Evolutionary conservation across 495 filamentous ascomycete genomes (phyloP).

Genomic region (Neurospora sp.): DNA sequence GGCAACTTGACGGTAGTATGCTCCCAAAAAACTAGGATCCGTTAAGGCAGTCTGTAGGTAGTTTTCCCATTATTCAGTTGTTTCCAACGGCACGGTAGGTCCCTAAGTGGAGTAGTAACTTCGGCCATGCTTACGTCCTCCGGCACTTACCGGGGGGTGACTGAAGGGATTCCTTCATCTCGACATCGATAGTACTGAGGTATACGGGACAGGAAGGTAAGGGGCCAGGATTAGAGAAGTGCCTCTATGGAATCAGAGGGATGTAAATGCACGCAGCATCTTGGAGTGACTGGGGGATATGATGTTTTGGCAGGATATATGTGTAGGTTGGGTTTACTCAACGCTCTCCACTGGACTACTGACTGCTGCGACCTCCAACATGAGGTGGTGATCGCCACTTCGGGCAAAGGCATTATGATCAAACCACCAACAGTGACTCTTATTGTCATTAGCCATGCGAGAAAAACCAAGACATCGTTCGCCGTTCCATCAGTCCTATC

Average conservation of each 20-base stretch:
- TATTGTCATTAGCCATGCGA: not conserved
- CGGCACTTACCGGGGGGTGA: not conserved
- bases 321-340: not conserved
- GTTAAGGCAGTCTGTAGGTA: no score
- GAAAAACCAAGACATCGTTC: not conserved
- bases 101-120: not conserved
- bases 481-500: not conserved
- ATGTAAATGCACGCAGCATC: not conserved
- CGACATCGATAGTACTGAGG: no score
- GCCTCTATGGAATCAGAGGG: not conserved
- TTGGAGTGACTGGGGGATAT: not conserved
- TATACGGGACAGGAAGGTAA: not conserved
- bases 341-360: not conserved
- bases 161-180: not conserved
- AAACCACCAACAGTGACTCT: not conserved
- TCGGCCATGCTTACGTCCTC: fast-evolving
- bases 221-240: not conserved
- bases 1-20: no score
- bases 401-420: not conserved
- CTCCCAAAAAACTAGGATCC: no score
- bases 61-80: not conserved
- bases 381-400: not conserved
- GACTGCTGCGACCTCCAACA: not conserved
- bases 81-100: not conserved
- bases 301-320: not conserved